Evolutionary conservation across 371 early-diverging fungal species (phyloP), one percentile per base, ranked within the genome.

Genomic region (Mortierella sp.): DNA sequence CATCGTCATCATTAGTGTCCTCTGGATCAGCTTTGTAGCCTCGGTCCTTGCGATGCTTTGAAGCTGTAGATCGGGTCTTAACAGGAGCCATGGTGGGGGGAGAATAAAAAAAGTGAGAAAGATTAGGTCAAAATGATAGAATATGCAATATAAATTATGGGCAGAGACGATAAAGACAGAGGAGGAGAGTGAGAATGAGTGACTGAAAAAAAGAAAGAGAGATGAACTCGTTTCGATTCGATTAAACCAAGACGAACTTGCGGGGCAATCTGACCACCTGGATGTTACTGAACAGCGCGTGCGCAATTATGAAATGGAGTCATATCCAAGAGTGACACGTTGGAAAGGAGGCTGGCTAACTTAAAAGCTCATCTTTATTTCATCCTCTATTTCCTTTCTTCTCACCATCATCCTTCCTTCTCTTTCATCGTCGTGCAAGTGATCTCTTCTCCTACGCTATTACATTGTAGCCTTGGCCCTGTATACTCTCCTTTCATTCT

Each of bases 21-120:
- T 72, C 79, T n/a, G 79, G 79, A 42, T 78, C 70, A 29, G 79
- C 73, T 57, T 78, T 78, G 67, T 72, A 69, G 7, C 69, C 62
- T 12, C 66, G 43, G 40, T 72, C 37, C 4, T 55, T n/a, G 19
- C 23, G 47, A 54, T 60, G 54, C 17, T 54, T 53, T 31, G 75
- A 64, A 28, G 70, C 61, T 23, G 68, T 68, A 8, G 79, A 72
- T 32, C 73, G 56, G 9, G 79, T 78, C 59, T 73, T 78, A 54
- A 72, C 70, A n/a, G 72, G 72, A 1, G 73, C 66, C 79, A 78
- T 78, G 0, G 51, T 26, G 10, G 13, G 13, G 40, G 40, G 6
- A 37, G 40, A 37, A 13, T 37, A 37, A 37, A 13, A 37, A 13
- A 13, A n/a, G n/a, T 35, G 35, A 10, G 35, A 35, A 10, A 35